A percentile compares a stretch with the other conserved stretches of the same genome.
These are phyloP conservation scores for Sphaerulina vaccinii DNA, from an alignment of 2,329 filamentous ascomycete species.

Conservation along the genomic window DNA sequence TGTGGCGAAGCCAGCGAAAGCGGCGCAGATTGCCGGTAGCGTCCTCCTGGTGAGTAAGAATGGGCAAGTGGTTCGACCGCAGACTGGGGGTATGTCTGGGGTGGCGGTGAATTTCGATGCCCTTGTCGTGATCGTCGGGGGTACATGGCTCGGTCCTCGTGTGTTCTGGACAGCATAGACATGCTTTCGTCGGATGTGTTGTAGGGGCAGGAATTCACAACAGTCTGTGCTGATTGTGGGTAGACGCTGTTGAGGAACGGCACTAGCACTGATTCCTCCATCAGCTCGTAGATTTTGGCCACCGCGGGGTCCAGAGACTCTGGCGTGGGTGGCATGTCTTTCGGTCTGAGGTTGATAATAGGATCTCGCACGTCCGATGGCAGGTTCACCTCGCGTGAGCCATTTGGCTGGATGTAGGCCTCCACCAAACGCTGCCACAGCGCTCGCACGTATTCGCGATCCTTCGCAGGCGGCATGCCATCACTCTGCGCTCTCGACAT, in stretches of 20 bases:
- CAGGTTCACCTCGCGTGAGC: conserved; percentile 85
- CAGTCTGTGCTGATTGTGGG: conserved; percentile 49
- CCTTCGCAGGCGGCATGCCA: conserved; percentile 53
- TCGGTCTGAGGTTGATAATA: conserved; percentile 62
- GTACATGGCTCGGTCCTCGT: conserved; percentile 39
- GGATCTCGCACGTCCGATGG: conserved; percentile 80
- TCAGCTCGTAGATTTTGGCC: conserved; percentile 86
- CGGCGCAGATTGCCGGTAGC: conserved; percentile 36
- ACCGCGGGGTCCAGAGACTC: conserved; percentile 78
- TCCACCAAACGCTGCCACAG: conserved; percentile 86
- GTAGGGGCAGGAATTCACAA: conserved; percentile 42
- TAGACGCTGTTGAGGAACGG: conserved; percentile 77
- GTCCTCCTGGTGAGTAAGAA: conserved; percentile 21
- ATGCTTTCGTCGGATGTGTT: conserved; percentile 40
- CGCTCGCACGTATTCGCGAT: conserved; percentile 69
- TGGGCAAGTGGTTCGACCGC: conserved; percentile 31
- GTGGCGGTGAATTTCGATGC: conserved; percentile 35
- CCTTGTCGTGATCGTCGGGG: conserved; percentile 31
- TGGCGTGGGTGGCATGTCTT: conserved; percentile 67
- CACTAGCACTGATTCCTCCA: conserved; percentile 94
- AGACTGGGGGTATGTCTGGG: conserved; percentile 29
- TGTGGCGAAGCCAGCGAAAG: conserved; percentile 34
- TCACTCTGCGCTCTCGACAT: conserved; percentile 49
- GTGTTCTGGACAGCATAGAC: conserved; percentile 37
- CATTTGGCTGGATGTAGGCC: conserved; percentile 84